These are phyloP conservation scores for Neoascochyta sp. DNA, from an alignment of 2,329 filamentous ascomycete genomes.

Conservation along the genomic window DNA sequence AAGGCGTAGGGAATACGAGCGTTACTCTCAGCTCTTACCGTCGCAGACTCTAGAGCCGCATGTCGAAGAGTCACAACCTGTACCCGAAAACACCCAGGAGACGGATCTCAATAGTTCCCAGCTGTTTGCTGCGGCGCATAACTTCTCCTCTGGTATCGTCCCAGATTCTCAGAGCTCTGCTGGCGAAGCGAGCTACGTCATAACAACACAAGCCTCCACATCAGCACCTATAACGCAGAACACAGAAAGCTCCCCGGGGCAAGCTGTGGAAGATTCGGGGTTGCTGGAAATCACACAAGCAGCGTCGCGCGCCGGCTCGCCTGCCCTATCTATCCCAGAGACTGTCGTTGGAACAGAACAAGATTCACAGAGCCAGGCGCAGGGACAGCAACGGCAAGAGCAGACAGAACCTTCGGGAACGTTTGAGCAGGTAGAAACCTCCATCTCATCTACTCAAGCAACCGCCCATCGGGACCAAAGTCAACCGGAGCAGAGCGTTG, in stretches of 20 bases:
- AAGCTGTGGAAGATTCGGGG: too few species aligned
- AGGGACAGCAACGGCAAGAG: slow-evolving; percentile 3
- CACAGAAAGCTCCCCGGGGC: too few species aligned
- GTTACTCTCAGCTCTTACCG: slow-evolving; percentile 16
- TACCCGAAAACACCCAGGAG: slow-evolving; percentile 2
- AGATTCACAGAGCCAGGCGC: slow-evolving; percentile 14
- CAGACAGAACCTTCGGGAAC: slow-evolving; percentile 5
- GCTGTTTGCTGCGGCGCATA: slow-evolving; percentile 9
- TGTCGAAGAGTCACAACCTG: slow-evolving; percentile 5
- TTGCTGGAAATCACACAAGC: slow-evolving; percentile 12
- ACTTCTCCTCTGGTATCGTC: slow-evolving; percentile 20
- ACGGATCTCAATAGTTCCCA: slow-evolving; percentile 19
- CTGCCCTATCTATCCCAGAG: slow-evolving; percentile 25
- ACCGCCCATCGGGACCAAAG: too few species aligned
- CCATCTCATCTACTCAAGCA: too few species aligned
- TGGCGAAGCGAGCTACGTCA: slow-evolving; percentile 21
- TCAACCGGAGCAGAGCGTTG: too few species aligned
- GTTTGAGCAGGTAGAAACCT: too few species aligned
- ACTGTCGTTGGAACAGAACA: slow-evolving; percentile 20
- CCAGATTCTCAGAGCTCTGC: slow-evolving; percentile 27
- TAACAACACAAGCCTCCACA: slow-evolving; percentile 26
- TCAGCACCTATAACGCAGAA: too few species aligned
- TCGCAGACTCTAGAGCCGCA: too few species aligned
- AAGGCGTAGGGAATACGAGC: too few species aligned
- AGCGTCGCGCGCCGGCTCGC: slow-evolving; percentile 11